Evolutionary conservation across 2,329 filamentous ascomycete species (phyloP).

Genomic region (Aureobasidium sp.): DNA sequence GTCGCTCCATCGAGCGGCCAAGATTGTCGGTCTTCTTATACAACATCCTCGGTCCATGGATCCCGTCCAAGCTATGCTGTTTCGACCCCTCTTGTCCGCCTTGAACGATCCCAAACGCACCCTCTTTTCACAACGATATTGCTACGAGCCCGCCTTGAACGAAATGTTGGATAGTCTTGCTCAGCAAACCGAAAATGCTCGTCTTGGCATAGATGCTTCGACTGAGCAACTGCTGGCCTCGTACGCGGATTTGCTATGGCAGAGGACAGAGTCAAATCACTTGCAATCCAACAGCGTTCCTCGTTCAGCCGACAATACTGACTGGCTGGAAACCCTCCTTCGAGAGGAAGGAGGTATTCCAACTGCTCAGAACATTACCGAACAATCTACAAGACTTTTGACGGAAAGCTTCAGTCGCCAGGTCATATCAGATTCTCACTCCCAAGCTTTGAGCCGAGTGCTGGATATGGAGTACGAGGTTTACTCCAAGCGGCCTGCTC

Average conservation of each 20-base stretch:
- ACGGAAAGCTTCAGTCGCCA: background rate
- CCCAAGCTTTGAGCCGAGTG: background rate
- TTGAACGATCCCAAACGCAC: constrained; percentile 7
- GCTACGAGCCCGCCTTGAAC: background rate
- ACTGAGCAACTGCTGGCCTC: constrained; percentile 8
- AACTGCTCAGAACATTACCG: background rate
- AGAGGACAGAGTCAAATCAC: background rate
- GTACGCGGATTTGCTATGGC: constrained; percentile 8
- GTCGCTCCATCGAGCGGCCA: constrained; percentile 12
- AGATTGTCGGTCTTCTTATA: constrained; percentile 3
- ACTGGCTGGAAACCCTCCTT: background rate
- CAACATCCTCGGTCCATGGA: constrained; percentile 9
- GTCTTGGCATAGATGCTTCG: background rate
- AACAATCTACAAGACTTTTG: background rate
- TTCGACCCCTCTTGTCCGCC: constrained; percentile 10
- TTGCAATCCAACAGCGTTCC: background rate
- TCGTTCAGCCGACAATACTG: background rate
- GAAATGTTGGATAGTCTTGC: background rate
- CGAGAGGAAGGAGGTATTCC: background rate
- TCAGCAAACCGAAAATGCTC: background rate
- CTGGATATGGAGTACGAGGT: background rate
- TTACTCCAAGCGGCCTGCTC: background rate
- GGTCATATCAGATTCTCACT: background rate
- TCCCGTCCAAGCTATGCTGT: constrained; percentile 10
- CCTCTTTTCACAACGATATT: background rate